Conservation (phyloP, 2,329 filamentous ascomycete genomes). For the Corinectria fuckeliana region DNA sequence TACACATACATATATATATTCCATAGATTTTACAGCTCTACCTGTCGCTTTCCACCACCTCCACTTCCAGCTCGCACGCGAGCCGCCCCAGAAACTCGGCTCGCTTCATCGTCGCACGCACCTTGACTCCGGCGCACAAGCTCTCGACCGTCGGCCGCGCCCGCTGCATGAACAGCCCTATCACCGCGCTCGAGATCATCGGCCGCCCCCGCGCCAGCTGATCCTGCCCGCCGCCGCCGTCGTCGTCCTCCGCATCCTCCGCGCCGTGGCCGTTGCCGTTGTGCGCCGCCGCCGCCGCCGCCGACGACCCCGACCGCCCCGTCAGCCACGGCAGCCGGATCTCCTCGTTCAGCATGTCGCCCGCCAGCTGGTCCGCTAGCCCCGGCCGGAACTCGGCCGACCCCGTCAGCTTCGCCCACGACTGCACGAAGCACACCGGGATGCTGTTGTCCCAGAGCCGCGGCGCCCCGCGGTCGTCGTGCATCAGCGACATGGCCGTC, state of each 20-base stretch:
- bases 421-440: slow-evolving; percentile 36
- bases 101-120: slow-evolving; percentile 33
- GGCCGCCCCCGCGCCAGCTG: slow-evolving; percentile 9
- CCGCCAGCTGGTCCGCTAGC: slow-evolving; percentile 32
- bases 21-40: slow-evolving; percentile 14
- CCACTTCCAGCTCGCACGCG: slow-evolving; percentile 36
- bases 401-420: slow-evolving; percentile 36
- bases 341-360: slow-evolving; percentile 37
- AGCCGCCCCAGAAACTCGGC: slow-evolving; percentile 34
- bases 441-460: slow-evolving; percentile 38
- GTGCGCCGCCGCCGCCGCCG: no score
- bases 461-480: slow-evolving; percentile 32
- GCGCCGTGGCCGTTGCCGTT: slow-evolving; percentile 32
- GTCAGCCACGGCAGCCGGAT: slow-evolving; percentile 33
- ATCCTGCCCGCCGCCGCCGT: slow-evolving; percentile 34
- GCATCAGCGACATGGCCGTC: slow-evolving; percentile 31
- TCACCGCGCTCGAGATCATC: slow-evolving; percentile 29
- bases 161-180: slow-evolving; percentile 35
- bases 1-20: slow-evolving; percentile 2
- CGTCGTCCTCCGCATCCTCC: slow-evolving; percentile 35
- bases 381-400: slow-evolving; percentile 25
- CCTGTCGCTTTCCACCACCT: slow-evolving; percentile 29
- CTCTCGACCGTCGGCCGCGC: slow-evolving; percentile 32
- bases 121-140: slow-evolving; percentile 29
- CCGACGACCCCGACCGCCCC: slow-evolving; percentile 27